Conservation (phyloP, 2,329 filamentous ascomycete genomes). For the Ascomycota sp. region DNA sequence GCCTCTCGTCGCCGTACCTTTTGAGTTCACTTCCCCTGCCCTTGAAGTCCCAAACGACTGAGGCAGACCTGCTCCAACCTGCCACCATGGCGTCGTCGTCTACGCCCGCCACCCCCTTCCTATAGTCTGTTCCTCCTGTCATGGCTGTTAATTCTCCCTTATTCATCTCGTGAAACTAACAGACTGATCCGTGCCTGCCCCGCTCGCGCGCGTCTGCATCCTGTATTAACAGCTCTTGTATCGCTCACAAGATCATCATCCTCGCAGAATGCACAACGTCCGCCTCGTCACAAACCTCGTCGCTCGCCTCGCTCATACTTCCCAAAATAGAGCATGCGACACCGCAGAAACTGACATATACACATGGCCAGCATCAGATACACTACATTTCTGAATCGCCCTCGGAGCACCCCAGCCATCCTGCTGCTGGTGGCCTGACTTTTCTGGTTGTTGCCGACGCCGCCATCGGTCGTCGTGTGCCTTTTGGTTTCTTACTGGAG, state of each 20-base stretch:
- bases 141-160: not conserved
- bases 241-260: constrained; percentile 84
- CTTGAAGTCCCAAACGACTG: too few relatives aligned
- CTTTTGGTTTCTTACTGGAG: constrained; percentile 82
- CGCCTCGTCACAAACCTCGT: constrained; percentile 62
- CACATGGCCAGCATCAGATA: constrained; percentile 77
- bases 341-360: constrained; percentile 83
- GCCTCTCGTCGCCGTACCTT: too few relatives aligned
- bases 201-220: too few relatives aligned
- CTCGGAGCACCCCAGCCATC: constrained; percentile 35
- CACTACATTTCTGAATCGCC: constrained; percentile 85
- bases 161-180: too few relatives aligned
- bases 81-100: constrained; percentile 50
- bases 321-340: constrained; percentile 74
- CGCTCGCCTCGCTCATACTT: constrained; percentile 80
- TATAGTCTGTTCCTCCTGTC: constrained; percentile 39
- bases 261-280: constrained; percentile 81
- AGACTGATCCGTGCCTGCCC: not conserved
- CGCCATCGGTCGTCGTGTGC: constrained; percentile 65
- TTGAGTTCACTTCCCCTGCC: too few relatives aligned
- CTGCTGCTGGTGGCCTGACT: constrained; percentile 61
- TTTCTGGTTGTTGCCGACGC: constrained; percentile 79
- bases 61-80: not conserved
- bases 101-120: constrained; percentile 42
- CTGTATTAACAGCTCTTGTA: constrained; percentile 48